Conservation (phyloP, 352 stramenopile genomes). For the Globisporangium splendens region DNA sequence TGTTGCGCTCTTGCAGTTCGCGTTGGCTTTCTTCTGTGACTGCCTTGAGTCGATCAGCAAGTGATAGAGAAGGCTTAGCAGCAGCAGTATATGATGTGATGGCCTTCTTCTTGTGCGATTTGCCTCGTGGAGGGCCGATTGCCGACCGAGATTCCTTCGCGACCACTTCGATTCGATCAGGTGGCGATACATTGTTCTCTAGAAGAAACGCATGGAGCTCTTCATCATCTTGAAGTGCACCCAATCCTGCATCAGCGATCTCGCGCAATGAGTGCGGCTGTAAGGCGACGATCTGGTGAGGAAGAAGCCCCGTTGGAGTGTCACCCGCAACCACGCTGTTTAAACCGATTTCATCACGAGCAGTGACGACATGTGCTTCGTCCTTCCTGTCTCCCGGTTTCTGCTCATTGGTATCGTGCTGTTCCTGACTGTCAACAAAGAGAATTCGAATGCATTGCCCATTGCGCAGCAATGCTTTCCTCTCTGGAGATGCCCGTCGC, state of each 20-base stretch:
- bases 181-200: no score
- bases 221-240: neutral
- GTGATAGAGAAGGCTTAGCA: neutral
- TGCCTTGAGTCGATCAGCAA: conserved; percentile 9
- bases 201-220: no score
- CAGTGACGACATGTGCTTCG: neutral
- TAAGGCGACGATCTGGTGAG: neutral
- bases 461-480: conserved; percentile 16
- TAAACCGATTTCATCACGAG: neutral
- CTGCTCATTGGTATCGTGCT: neutral
- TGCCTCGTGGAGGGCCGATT: neutral
- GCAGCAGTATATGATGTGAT: neutral
- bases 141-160: no score
- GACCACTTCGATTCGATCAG: no score
- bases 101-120: neutral
- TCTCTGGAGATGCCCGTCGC: conserved; percentile 27
- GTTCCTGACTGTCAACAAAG: neutral
- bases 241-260: neutral
- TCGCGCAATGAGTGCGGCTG: neutral
- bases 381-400: neutral
- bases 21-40: conserved; percentile 9
- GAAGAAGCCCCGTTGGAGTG: neutral
- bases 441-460: conserved; percentile 8
- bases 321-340: neutral
- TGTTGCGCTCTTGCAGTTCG: neutral